Base-by-base conservation (phyloP, 495 filamentous ascomycete species). In the Emericellopsis terricola region DNA sequence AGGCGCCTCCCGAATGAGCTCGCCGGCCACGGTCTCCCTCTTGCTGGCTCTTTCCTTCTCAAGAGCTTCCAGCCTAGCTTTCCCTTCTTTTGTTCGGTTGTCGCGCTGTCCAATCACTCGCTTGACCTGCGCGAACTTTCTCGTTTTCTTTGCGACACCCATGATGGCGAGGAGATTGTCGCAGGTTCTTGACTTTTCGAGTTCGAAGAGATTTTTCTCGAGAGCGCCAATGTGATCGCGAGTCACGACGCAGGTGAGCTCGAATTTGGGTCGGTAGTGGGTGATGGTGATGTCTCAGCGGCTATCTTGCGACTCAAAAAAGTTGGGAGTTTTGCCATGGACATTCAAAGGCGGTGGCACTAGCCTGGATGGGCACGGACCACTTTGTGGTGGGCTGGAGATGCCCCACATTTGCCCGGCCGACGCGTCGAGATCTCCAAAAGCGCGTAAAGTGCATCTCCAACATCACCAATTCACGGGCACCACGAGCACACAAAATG, bases 1-100 rank as follows among this genome's bases (percentile, higher is more conserved):
- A 8, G 78, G 70, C 69, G 83, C 68, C 56, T 82, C 76, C 24
- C 77, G 76, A 8, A 80, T 59, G 20, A 73, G 48, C 21, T 72
- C 65, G 32, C 49, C 38, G 57, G 57, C 38, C 72, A 73, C 29
- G 33, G 33, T 48, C n/a, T n/a, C n/a, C 46, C 73, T 73, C 47
- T 72, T 70, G 44, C 62, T 57, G 35, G 57, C 63, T 38, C 60
- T 53, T 21, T 55, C 50, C 38, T 73, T 45, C 41, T 71, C 72
- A 43, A 72, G 67, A 41, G 65, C 51, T 28, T 76, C 73, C 20
- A 55, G 54, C 43, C 72, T 72, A 36, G 41, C 39, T 15, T 49
- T 41, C 47, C 69, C 69, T 42, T 68, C 56, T 40, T 71, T 71
- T 6, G 74, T 48, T 13, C 73, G 62, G 15, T 72, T 64, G 48